Evolutionary conservation across 2,329 filamentous ascomycete genomes (phyloP), one percentile per base, ranked within the genome.

Genomic region (Hypomyces rosellus): DNA sequence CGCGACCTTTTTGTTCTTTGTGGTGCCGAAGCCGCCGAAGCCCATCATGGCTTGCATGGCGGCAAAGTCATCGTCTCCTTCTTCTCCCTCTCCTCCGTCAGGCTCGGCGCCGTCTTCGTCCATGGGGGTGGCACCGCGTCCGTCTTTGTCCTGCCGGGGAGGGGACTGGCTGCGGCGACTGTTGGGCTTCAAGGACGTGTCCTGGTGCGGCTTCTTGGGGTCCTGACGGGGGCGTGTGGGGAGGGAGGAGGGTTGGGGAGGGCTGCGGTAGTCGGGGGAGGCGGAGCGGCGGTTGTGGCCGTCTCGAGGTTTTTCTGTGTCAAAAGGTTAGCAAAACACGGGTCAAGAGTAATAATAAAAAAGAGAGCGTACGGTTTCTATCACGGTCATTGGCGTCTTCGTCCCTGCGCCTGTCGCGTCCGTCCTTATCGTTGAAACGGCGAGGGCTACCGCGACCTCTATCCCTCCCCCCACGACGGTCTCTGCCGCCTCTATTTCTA

Each of bases 21-120:
- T 97, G 20, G 82, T 84, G 51, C 84, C 85, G 69, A 97, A 99
- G 1, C 79, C 81, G 15, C 83, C 83, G 63, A 99, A 96, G 2
- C 93, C 93, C 88, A 99, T 91, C 74, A 91, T 82, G 45, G 85
- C 84, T 60, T 84, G 77, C 86, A 97, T 92, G 53, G 81, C 80
- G 49, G 78, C 81, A 63, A 86, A 74, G 46, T 84, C 82, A 55
- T 85, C 84, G 55, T 91, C 86, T 50, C 20, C 86, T 50, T 77
- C 38, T 30, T 77, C 38, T 30, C 25, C 77, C 14, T 77, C 73
- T 34, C 59, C 73, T 34, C 59, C 63, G 43, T 66, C 59, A 12
- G 58, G 58, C 6, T 63, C 68, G 4, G 61, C 64, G 49, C 65
- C 65, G 12, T 68, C 65, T 18, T 67, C 63, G 8, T 64, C 61